Base-by-base conservation (phyloP, 768 basidiomycete species). In the Tricholoma saponaceum region DNA sequence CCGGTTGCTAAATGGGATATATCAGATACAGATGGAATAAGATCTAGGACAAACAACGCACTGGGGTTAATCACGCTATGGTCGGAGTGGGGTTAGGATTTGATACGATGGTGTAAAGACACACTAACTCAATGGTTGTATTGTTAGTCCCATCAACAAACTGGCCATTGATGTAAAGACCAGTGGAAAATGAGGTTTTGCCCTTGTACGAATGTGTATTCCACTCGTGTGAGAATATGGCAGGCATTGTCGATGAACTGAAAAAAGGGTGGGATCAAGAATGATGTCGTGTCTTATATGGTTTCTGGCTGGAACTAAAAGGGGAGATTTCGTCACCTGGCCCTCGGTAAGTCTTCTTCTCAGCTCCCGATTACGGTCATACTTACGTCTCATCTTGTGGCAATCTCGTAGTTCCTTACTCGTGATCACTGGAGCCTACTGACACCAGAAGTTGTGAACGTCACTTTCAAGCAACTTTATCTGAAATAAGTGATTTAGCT, bases 81-180 rank as follows among this genome's bases (percentile, higher is more conserved):
- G 28, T 43, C 43, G 14, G 5, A 10, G 54, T 57, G 20, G 54
- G 23, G 63, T 62, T 49, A 57, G 57, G 47, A 32, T 39, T 12
- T 37, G 52, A 46, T 35, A 54, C 30, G 20, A 61, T 25, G 52
- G 8, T 26, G 44, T 49, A 52, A 10, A 43, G 22, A 54, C 22
- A 25, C 22, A 70, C 85, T 58, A 61, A 88, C 87, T 87, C 86
- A 64, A 91, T 84, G 6, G 80, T 83, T 30, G 74, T 80, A 1
- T 74, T 70, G 4, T 79, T 70, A 7, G 73, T 70, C 14, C 85
- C 85, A 39, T 84, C 83, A 43, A 79, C 73, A 62, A 82, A 92
- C 71, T 90, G 66, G 63, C 85, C 84, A 69, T 83, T 75, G 73
- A 94, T 89, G 77, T 83, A 92, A 60, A 43, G 41, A 43, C 41